Base-by-base conservation (phyloP, 2,329 filamentous ascomycete genomes). In the Capronia americana region DNA sequence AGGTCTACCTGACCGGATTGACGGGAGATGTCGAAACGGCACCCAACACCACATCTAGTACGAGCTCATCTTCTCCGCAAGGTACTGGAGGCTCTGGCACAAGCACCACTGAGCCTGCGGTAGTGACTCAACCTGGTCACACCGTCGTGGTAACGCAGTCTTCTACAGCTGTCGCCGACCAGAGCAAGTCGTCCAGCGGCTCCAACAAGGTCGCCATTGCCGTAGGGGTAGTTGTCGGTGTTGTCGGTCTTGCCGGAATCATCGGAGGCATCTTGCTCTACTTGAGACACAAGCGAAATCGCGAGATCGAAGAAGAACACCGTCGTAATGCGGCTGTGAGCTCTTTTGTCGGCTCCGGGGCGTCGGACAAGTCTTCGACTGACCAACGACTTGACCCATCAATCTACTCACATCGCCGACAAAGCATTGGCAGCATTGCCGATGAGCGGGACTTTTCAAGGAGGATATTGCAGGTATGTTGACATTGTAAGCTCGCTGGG, bases 401-500 rank as follows among this genome's bases (percentile, higher is more conserved):
- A 64, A 87, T 93, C 70, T 89, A 96, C 85, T 89, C 90, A 65
- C 87, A 93, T 73, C 86, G 92, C 76, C 88, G 93, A 79, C 86
- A 94, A 82, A 97, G 94, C 80, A 92, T 95, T 75, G 94, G 94
- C 73, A 97, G 93, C 79, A 97, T 98, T 78, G 94, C 93, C 60
- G 94, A 98, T 78, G 96, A 97, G 80, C 89, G 96, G 80, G 94
- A 98, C 79, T 98, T 97, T 82, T 97, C 94, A 69, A 88, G 94
- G 81, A 91, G 92, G 81, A 97, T 98, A 79, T 86, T 98, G 76
- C 92, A 96, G 88, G 94, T 96, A 86, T 72, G 87, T 82, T 54
- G 34, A 61, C 2, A 32, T 20, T n/a, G 3, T 8, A 20, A 5
- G 53, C 11, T 10, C 11, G 26, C 11, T 51, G 28, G 51, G 48